phyloP scores from a whole-genome alignment of 2,329 filamentous ascomycete genomes.

The Microsporum ferrugineum region DNA sequence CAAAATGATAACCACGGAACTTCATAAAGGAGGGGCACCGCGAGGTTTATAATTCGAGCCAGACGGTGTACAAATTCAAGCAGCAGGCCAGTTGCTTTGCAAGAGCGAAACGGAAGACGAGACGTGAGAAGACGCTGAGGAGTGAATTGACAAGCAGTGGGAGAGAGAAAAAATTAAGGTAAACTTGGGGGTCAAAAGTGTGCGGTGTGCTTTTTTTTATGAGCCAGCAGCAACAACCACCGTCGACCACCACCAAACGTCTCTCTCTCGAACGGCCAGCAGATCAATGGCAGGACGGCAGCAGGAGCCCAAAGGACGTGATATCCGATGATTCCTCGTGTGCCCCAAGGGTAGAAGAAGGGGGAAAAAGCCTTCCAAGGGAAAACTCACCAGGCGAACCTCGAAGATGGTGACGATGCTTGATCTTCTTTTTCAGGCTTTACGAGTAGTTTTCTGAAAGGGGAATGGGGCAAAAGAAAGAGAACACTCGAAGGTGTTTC shows the following conservation, averaged over 20 bases:
- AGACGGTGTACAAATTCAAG: neutral
- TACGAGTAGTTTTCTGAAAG: conserved; percentile 23
- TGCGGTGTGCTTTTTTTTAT: neutral
- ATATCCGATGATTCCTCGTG: neutral
- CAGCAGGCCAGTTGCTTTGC: neutral
- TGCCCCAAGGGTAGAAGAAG: neutral
- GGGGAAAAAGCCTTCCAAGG: no score
- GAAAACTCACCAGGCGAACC: conserved; percentile 13
- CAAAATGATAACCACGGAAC: no score
- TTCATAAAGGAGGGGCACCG: neutral
- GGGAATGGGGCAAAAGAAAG: conserved; percentile 18
- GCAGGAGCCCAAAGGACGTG: neutral
- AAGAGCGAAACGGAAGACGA: neutral
- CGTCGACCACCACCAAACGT: neutral
- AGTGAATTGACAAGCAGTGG: neutral
- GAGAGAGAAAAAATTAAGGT: neutral
- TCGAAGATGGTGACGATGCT: conserved; percentile 9
- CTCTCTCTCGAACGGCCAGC: neutral
- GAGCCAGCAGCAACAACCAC: neutral
- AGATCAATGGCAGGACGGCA: neutral
- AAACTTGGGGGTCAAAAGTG: neutral
- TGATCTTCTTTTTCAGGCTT: conserved; percentile 13
- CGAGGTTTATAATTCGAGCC: conserved; percentile 19
- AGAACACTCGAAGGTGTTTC: conserved; percentile 6
- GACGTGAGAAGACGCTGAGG: neutral